These are phyloP conservation scores for Gleditsia sinensis DNA, from an alignment of 306 rosid species.

Conservation along the genomic window DNA sequence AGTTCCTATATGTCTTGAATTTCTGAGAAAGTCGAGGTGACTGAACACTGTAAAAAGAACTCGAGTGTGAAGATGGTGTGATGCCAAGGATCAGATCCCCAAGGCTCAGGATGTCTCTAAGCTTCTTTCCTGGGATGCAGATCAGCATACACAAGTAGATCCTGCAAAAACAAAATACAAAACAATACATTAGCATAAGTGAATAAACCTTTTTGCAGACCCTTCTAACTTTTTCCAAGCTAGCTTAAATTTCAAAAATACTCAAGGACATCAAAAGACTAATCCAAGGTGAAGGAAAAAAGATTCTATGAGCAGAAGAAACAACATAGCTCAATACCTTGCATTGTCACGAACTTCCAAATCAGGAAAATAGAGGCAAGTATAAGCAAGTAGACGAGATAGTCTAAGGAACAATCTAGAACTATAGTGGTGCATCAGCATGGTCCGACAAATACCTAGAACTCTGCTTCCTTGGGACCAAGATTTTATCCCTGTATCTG, in stretches of 20 bases:
- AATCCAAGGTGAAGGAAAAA: conserved; percentile 17
- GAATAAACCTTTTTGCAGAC: conserved; percentile 4
- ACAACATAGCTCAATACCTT: conserved; percentile 54
- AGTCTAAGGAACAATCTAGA: conserved; percentile 84
- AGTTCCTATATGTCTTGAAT: conserved; percentile 61
- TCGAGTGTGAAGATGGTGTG: conserved; percentile 69
- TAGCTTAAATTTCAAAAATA: conserved; percentile 7
- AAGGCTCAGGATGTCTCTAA: conserved; percentile 71
- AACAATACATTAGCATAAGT: conserved; percentile 33
- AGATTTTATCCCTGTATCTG: conserved; percentile 70
- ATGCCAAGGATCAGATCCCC: conserved; percentile 72
- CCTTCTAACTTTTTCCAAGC: conserved; percentile 8
- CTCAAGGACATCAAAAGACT: neutral
- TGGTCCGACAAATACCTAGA: conserved; percentile 87
- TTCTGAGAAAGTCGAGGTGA: conserved; percentile 68
- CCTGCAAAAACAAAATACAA: conserved; percentile 47
- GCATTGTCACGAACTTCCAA: conserved; percentile 96
- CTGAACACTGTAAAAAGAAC: conserved; percentile 70
- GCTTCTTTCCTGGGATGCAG: conserved; percentile 91
- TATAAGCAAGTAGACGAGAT: conserved; percentile 79
- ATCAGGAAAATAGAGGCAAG: conserved; percentile 89
- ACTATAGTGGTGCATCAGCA: conserved; percentile 86
- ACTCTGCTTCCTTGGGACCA: conserved; percentile 97
- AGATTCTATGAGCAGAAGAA: neutral
- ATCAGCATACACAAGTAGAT: conserved; percentile 89